Percentiles rank a stretch among this genome's conserved stretches.
These are phyloP conservation scores for Colletotrichum eremochloae DNA, from an alignment of 2,329 filamentous ascomycete species.

Conservation along the genomic window DNA sequence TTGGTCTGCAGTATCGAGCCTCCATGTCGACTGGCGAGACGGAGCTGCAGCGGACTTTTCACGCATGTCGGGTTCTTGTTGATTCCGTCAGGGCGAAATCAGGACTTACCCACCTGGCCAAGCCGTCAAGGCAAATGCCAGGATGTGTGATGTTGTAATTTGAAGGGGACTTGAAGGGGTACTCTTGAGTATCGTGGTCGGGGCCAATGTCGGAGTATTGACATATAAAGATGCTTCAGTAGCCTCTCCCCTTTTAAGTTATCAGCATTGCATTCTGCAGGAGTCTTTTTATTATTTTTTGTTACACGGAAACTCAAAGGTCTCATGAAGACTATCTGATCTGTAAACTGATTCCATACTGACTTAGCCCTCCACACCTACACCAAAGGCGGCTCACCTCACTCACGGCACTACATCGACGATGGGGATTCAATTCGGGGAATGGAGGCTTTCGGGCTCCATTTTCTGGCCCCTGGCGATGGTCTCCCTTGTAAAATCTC, in stretches of 20 bases:
- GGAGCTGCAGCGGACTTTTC: neutral
- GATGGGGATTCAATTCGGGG: slow-evolving; percentile 4
- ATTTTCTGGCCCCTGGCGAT: slow-evolving; percentile 24
- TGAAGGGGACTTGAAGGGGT: neutral
- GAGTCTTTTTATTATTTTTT: too few species aligned
- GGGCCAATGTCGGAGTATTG: neutral
- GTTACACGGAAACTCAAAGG: too few species aligned
- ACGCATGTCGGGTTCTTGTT: slow-evolving; percentile 17
- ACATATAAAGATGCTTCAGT: slow-evolving; percentile 5
- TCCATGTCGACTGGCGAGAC: neutral
- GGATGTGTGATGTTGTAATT: slow-evolving; percentile 14
- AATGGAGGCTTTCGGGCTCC: slow-evolving; percentile 14
- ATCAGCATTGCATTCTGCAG: too few species aligned
- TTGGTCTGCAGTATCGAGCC: neutral
- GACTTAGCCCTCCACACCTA: neutral
- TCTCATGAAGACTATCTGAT: too few species aligned
- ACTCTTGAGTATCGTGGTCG: too few species aligned
- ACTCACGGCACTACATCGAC: neutral
- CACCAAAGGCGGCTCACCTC: neutral
- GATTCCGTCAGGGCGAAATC: slow-evolving; percentile 1
- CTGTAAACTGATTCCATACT: neutral
- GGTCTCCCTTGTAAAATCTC: slow-evolving; percentile 10
- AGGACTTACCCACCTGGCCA: neutral
- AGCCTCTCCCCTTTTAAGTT: neutral
- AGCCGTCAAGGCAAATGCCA: slow-evolving; percentile 1